A percentile compares a stretch with the other conserved stretches of the same genome.
phyloP scores from a whole-genome alignment of 805 yeast genomes.

The Soucietia sequanensis region DNA sequence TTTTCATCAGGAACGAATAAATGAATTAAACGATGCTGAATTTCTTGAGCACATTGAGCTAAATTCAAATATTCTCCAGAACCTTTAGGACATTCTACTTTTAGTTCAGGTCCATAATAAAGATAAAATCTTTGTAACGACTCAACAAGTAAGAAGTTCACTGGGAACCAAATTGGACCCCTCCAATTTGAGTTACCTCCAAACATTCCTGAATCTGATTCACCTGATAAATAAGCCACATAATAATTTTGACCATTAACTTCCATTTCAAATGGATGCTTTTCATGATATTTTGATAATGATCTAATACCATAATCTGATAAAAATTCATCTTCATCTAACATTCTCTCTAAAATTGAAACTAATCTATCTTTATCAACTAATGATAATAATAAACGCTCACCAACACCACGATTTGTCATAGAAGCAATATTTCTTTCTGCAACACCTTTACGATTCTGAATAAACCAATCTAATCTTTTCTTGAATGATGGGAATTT shows the following conservation, averaged over 20 bases:
- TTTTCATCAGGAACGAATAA: conserved; percentile 67
- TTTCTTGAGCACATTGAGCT: conserved; percentile 87
- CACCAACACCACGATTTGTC: conserved; percentile 77
- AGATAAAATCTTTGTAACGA: conserved; percentile 82
- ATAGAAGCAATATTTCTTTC: conserved; percentile 85
- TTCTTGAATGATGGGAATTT: conserved; percentile 80
- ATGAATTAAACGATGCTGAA: conserved; percentile 81
- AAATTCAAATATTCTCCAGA: conserved; percentile 73
- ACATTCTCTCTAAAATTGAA: conserved; percentile 73
- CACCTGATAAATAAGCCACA: conserved; percentile 81
- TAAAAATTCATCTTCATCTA: conserved; percentile 83
- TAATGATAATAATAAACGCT: conserved; percentile 72
- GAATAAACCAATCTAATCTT: conserved; percentile 80
- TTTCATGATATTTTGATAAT: conserved; percentile 78
- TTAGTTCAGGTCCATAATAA: conserved; percentile 82
- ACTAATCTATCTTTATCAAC: conserved; percentile 77
- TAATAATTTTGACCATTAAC: conserved; percentile 72
- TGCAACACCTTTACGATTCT: conserved; percentile 65
- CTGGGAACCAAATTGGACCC: conserved; percentile 97
- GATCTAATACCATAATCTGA: conserved; percentile 87
- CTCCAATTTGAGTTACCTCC: conserved; percentile 98
- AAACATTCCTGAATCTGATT: conserved; percentile 88
- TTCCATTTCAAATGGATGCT: conserved; percentile 80
- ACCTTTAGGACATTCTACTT: conserved; percentile 85
- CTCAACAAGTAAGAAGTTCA: conserved; percentile 81